Conservation (phyloP, 1,284 basidiomycete species). For the Trichosporon sp. region DNA sequence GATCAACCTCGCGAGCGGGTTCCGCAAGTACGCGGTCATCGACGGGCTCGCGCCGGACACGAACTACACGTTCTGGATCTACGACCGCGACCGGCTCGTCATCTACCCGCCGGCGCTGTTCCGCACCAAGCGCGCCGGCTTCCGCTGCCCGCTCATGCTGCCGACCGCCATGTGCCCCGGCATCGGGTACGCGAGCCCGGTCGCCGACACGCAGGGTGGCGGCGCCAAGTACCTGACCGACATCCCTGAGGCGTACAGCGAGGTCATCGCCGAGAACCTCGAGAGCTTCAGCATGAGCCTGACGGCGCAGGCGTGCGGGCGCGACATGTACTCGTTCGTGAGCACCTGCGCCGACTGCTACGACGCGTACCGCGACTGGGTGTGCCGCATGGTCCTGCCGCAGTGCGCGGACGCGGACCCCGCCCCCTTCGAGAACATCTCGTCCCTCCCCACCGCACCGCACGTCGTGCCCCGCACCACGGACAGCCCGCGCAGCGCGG, state of each 20-base stretch:
- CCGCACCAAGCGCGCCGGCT: conserved; percentile 51
- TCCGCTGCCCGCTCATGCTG: conserved; percentile 67
- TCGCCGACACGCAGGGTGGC: conserved; percentile 41
- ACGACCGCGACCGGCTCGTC: conserved; percentile 18
- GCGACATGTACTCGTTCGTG: conserved; percentile 72
- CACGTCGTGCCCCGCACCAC: conserved; percentile 51
- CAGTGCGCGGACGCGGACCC: conserved; percentile 57
- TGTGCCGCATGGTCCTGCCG: conserved; percentile 67
- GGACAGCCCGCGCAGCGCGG: conserved; percentile 44
- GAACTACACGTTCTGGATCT: conserved; percentile 47
- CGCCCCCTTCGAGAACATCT: conserved; percentile 31
- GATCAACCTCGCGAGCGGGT: conserved; percentile 33
- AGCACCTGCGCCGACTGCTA: conserved; percentile 73
- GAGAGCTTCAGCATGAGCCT: conserved; percentile 70
- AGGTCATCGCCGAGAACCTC: conserved; percentile 58
- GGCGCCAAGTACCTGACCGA: conserved; percentile 37
- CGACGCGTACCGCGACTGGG: conserved; percentile 68
- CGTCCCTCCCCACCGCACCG: conserved; percentile 31
- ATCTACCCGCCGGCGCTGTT: conserved; percentile 42
- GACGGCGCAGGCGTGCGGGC: conserved; percentile 64
- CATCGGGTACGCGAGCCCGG: conserved; percentile 64
- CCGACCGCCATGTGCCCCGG: conserved; percentile 69
- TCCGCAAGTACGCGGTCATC: conserved; percentile 31
- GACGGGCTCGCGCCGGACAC: conserved; percentile 26
- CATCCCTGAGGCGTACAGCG: conserved; percentile 56